Base-by-base conservation (phyloP, 352 stramenopile species). In the Plasmopara viticola region DNA sequence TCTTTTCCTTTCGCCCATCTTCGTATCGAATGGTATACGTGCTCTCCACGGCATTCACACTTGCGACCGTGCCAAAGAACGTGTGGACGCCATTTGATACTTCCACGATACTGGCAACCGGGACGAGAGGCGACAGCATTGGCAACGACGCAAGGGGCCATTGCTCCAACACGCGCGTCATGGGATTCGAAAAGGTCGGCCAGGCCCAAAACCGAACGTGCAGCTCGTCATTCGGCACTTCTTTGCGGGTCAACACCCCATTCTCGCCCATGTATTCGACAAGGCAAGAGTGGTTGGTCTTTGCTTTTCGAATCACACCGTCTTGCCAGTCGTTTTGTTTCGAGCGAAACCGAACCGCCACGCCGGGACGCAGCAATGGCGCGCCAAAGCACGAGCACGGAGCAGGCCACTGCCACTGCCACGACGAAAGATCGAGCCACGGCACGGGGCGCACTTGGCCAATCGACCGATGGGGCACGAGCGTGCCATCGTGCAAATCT, bases 1-100 rank as follows among this genome's bases (percentile, higher is more conserved):
- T 70, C 38, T 86, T 84, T 40, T 84, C 72, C 50, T 83, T 84
- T 10, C 64, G 68, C 2, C 74, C 77, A 30, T 87, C 77, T 15
- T 65, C 62, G 43, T 85, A 87, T 9, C 63, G 10, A 18, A 87
- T 72, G 2, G 70, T 69, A 44, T 86, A 85, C 25, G 72, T 84
- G 15, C 64, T 71, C 0, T 72, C 68, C 1, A 61, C 42, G 35
- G 84, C 72, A 34, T 75, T 78, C 5, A 63, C 57, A 2, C 65
- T 64, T 1, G 72, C 41, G 8, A 86, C 48, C 4, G 74, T 68
- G 9, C 70, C 77, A 4, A 84, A 42, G 17, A 72, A 76, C 14
- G 84, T 68, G 8, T 73, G 77, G 9, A 58, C 51, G 10, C 73
- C 74, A 45, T 53, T 69, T 3, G 72, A 58, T 10, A 71, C 54